Base-by-base conservation (phyloP, 2,329 filamentous ascomycete genomes). In the Domatiomyces catenatus region DNA sequence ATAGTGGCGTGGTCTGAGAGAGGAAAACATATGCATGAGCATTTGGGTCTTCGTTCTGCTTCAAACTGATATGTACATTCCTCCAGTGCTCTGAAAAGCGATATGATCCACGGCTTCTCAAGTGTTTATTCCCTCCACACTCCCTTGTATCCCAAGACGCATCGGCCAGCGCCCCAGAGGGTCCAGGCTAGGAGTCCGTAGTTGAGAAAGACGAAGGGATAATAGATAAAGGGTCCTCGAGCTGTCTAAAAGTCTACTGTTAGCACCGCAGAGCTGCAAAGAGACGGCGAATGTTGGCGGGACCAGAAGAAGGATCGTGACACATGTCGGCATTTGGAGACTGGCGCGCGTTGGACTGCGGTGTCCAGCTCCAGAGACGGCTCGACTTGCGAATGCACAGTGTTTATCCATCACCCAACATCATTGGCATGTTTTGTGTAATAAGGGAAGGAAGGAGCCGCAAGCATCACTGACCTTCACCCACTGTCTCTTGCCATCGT, bases 401-500 rank as follows among this genome's bases (percentile, higher is more conserved):
- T 15, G 6, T 24, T 24, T 15, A 39, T 39, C 32, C n/a, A n/a
- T n/a, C n/a, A n/a, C 32, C 32, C 8, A 39, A 15, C 15, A 39
- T 4, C 10, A 39, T 12, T n/a, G n/a, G n/a, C n/a, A n/a, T 15
- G 32, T 39, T 12, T 5, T 39, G 32, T 39, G 10, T 8, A 15
- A 15, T 39, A 2, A 39, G 3, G 8, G 32, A 15, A 39, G 3
- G 32, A 15, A 15, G 6, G 22, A 6, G 22, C 6, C 3, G 32
- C 1, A 12, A 4, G 7, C 15, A 39, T 39, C 20, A 74, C 76
- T 67, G 63, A 83, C 80, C 78, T 83, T 82, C 65, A 75, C 70
- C 80, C 80, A 84, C 65, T 78, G 74, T 66, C 80, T 73, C 63
- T 80, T 68, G 61, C 80, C 79, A 64, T 83, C 80, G 65, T 82